Evolutionary conservation across 2,329 filamentous ascomycete species (phyloP).

Genomic region (Clonostachys rhizophaga): DNA sequence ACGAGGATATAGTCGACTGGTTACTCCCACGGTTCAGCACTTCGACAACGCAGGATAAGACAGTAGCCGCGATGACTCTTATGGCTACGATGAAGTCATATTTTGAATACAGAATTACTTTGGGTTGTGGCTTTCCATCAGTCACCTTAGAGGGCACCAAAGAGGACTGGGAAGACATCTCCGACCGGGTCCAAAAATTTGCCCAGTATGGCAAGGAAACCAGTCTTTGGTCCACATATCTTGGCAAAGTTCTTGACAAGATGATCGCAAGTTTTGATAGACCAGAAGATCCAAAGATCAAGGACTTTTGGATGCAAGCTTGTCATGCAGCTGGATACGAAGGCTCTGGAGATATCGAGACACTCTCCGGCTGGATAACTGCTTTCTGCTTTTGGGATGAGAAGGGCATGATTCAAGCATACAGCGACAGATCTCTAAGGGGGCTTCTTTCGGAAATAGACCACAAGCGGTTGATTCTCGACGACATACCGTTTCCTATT

Average conservation of each 20-base stretch:
- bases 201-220: background rate
- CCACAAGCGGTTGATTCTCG: background rate
- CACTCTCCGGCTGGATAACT: constrained; percentile 1
- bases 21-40: constrained; percentile 48
- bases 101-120: constrained; percentile 25
- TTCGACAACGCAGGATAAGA: constrained; percentile 34
- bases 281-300: constrained; percentile 12
- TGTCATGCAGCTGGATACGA: background rate
- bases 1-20: constrained; percentile 35
- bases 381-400: constrained; percentile 1
- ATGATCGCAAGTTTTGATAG: constrained; percentile 30
- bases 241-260: constrained; percentile 23
- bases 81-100: constrained; percentile 47
- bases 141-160: constrained; percentile 44
- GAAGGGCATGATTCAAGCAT: background rate
- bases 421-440: background rate
- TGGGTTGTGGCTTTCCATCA: constrained; percentile 41
- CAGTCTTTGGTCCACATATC: background rate
- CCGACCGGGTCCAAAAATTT: background rate
- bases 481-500: background rate
- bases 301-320: constrained; percentile 28
- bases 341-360: background rate
- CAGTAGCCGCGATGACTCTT: constrained; percentile 38
- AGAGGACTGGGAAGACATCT: constrained; percentile 32
- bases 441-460: background rate